Percentiles rank a stretch among this genome's conserved stretches.
Conservation (phyloP, 2,329 filamentous ascomycete genomes). For the Saccharata proteae region DNA sequence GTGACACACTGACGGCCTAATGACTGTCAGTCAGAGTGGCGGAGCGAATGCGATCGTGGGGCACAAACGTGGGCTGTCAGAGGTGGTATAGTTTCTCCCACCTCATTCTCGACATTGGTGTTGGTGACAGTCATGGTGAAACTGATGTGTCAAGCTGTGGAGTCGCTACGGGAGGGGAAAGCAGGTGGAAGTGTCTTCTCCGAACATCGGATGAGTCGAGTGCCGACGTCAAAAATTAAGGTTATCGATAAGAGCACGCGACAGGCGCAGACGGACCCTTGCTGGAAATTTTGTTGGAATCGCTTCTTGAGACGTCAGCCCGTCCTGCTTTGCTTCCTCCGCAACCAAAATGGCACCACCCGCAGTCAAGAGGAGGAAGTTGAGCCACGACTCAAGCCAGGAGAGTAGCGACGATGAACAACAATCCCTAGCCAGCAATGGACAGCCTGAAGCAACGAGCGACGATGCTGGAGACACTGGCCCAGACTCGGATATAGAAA, state of each 20-base stretch:
- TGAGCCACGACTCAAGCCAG: constrained; percentile 26
- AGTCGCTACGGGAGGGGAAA: constrained; percentile 4
- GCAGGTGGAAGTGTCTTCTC: constrained; percentile 2
- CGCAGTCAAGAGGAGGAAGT: constrained; percentile 35
- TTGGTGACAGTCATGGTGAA: constrained; percentile 16
- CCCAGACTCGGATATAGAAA: constrained; percentile 8
- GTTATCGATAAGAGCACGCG: constrained; percentile 8
- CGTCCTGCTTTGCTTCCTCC: background rate
- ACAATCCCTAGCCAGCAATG: no score
- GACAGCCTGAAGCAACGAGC: constrained; percentile 4
- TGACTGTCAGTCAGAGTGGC: background rate
- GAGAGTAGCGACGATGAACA: constrained; percentile 16
- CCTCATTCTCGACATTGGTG: constrained; percentile 18
- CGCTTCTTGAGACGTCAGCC: background rate
- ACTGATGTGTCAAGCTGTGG: constrained; percentile 1
- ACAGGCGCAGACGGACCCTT: constrained; percentile 4
- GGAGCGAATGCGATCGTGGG: constrained; percentile 1
- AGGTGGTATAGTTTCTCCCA: constrained; percentile 26
- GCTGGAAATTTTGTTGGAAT: constrained; percentile 8
- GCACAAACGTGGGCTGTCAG: constrained; percentile 28
- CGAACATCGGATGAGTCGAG: constrained; percentile 7
- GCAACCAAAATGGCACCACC: constrained; percentile 20
- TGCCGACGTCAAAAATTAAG: background rate
- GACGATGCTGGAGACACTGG: constrained; percentile 10
- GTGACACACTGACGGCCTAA: constrained; percentile 87